A percentile compares a stretch with the other conserved stretches of the same genome.
Evolutionary conservation across 345 rosid species (phyloP).

Genomic region (Alliaria petiolata): DNA sequence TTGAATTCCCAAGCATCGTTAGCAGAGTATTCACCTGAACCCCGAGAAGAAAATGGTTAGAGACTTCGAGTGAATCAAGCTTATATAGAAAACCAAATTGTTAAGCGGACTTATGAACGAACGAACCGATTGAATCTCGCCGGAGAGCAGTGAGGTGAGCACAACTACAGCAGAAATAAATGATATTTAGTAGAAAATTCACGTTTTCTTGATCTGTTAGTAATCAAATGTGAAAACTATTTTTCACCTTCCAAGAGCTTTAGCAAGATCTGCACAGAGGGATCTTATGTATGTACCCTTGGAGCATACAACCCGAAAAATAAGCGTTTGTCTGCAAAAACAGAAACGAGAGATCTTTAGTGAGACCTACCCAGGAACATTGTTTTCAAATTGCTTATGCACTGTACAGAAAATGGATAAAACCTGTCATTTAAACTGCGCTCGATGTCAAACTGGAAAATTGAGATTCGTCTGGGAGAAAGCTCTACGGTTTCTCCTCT

Average conservation of each 20-base stretch:
- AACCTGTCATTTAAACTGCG: conserved; percentile 92
- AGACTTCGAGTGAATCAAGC: background rate
- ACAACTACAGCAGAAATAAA: conserved; percentile 54
- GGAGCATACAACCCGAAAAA: conserved; percentile 80
- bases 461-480: conserved; percentile 81
- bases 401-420: background rate
- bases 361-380: background rate
- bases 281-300: conserved; percentile 96
- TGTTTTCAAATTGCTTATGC: background rate
- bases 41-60: background rate
- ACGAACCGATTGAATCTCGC: conserved; percentile 89
- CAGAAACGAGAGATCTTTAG: background rate
- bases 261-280: conserved; percentile 89
- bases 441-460: conserved; percentile 77
- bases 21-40: conserved; percentile 71
- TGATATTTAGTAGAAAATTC: background rate
- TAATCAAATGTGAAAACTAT: background rate
- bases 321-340: conserved; percentile 76
- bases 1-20: conserved; percentile 87
- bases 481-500: conserved; percentile 90
- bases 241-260: conserved; percentile 78
- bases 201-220: background rate
- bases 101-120: background rate
- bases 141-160: conserved; percentile 94
- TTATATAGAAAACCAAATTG: background rate